phyloP scores from a whole-genome alignment of 83 land plant species.

The Picea engelmannii region DNA sequence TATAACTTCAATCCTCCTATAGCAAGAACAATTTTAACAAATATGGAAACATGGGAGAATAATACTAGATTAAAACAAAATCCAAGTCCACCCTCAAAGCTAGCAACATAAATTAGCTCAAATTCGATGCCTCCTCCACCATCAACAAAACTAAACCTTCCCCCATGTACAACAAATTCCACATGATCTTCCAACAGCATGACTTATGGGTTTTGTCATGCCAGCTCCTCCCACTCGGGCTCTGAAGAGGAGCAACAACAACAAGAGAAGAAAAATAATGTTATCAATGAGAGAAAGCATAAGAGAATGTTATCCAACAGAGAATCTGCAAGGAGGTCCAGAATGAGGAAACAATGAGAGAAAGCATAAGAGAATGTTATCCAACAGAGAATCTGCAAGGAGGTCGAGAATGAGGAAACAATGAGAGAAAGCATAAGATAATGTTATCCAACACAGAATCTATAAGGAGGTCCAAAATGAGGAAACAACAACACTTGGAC shows the following conservation, averaged over 20 bases:
- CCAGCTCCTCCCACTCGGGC: not conserved
- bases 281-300: slow-evolving; percentile 53
- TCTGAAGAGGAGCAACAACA: not conserved
- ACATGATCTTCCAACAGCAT: not conserved
- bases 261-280: not conserved
- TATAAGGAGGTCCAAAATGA: slow-evolving; percentile 67
- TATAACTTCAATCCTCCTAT: not conserved
- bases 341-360: slow-evolving; percentile 74
- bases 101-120: not conserved
- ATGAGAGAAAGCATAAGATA: slow-evolving; percentile 60
- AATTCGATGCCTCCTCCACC: slow-evolving; percentile 6
- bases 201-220: not conserved
- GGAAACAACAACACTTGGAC: slow-evolving; percentile 74
- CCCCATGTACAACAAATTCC: not conserved
- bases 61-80: too few relatives aligned
- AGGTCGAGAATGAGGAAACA: slow-evolving; percentile 75
- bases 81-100: not conserved
- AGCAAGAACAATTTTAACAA: not conserved
- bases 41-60: too few relatives aligned
- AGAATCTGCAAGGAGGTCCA: slow-evolving; percentile 75
- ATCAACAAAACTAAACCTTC: not conserved
- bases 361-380: slow-evolving; percentile 68
- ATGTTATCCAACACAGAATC: slow-evolving; percentile 82
- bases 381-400: slow-evolving; percentile 81
- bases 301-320: slow-evolving; percentile 74